Base-by-base conservation (phyloP, 2,329 filamentous ascomycete genomes). In the Fusarium domesticum region DNA sequence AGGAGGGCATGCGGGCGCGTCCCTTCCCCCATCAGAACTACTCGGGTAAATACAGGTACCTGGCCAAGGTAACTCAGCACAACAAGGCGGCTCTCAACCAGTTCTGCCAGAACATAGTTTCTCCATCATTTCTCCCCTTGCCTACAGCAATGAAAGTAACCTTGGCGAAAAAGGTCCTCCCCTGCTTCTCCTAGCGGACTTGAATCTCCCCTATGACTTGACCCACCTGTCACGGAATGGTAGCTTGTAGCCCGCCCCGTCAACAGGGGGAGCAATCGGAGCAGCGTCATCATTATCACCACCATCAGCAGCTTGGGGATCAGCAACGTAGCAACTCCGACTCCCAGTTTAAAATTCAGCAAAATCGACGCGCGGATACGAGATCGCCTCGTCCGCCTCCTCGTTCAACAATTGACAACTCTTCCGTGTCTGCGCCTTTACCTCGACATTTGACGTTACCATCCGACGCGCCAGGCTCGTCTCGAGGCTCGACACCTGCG, bases 161-260 rank as follows among this genome's bases (percentile, higher is more conserved):
- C n/a, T 33, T 33, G 31, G 31, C 31, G 18, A 19, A 36, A 18
- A 19, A 14, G 4, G 8, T n/a, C 34, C 14, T 14, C 18, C 18
- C 23, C 14, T 28, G 10, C 14, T 12, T 28, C 23, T 28, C 23
- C 36, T 17, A 39, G 49, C 49, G 49, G 45, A 48, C 23, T 43
- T 39, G n/a, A n/a, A n/a, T 42, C 38, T 20, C 15, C 40, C 36
- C 43, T 25, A 34, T 56, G 58, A 38, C 48, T 59, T 59, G 56
- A 59, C 56, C 56, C 56, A 58, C 56, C 43, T 32, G 45, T 56
- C 36, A 48, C 54, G 46, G 48, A 35, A 59, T 59, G 56, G 44
- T 48, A 44, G 54, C 46, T 50, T 54, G 47, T 47, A 50, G 52
- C 54, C 51, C 56, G 47, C 43, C 47, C 45, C 52, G 39, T 38